Evolutionary conservation across 495 filamentous ascomycete genomes (phyloP).

Genomic region (Xylaria palmicola): DNA sequence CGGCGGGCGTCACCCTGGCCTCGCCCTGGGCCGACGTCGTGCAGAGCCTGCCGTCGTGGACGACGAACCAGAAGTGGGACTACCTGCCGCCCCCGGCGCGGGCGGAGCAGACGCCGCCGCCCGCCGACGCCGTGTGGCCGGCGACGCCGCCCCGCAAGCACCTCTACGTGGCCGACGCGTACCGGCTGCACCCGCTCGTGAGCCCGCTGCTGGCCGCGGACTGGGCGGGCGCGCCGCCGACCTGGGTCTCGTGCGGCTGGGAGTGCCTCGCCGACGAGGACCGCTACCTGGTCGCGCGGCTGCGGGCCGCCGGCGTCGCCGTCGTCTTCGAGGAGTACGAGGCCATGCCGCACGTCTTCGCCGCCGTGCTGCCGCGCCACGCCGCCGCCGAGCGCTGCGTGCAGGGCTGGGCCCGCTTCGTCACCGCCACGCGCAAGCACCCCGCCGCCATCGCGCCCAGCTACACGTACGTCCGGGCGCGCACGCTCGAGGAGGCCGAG

Average conservation of each 20-base stretch:
- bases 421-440: constrained; percentile 43
- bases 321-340: constrained; percentile 76
- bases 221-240: constrained; percentile 69
- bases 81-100: constrained; percentile 60
- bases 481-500: constrained; percentile 50
- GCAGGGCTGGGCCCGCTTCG: constrained; percentile 58
- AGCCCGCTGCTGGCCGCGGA: constrained; percentile 61
- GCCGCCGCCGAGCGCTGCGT: constrained; percentile 53
- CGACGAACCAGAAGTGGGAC: constrained; percentile 64
- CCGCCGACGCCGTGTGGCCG: constrained; percentile 69
- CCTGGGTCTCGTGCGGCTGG: constrained; percentile 74
- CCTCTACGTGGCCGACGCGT: constrained; percentile 62
- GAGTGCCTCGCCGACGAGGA: constrained; percentile 78
- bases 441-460: constrained; percentile 39
- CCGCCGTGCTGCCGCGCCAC: constrained; percentile 56
- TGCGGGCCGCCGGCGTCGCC: constrained; percentile 59
- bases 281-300: constrained; percentile 57
- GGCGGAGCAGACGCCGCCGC: constrained; percentile 38
- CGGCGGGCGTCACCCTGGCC: constrained; percentile 62
- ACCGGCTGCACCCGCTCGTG: constrained; percentile 73
- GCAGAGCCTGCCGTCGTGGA: constrained; percentile 69
- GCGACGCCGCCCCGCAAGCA: constrained; percentile 63
- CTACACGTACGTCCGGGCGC: constrained; percentile 56
- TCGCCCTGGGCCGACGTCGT: constrained; percentile 80
- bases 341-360: constrained; percentile 89